Conservation (phyloP, 1,284 basidiomycete genomes). For the Leccinum solheimii region DNA sequence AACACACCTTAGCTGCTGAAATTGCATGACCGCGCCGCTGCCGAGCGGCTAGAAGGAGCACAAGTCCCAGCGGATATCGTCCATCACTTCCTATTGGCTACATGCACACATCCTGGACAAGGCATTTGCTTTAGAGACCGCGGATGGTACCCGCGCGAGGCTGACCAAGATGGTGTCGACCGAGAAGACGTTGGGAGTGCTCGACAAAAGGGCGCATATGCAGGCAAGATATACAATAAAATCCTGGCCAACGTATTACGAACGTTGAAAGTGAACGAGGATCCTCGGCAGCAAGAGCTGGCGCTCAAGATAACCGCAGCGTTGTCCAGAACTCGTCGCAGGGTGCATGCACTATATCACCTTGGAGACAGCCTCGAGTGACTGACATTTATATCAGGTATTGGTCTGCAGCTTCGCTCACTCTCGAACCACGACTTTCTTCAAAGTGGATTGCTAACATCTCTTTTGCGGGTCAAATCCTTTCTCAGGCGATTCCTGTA, state of each 20-base stretch:
- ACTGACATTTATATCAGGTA: conserved; percentile 48
- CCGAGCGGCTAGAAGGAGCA: conserved; percentile 54
- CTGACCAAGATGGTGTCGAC: conserved; percentile 30
- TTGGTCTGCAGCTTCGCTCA: conserved; percentile 73
- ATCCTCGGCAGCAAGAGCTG: conserved; percentile 83
- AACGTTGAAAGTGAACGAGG: conserved; percentile 78
- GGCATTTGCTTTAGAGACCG: conserved; percentile 89
- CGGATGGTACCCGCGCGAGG: conserved; percentile 86
- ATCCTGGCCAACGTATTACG: conserved; percentile 78
- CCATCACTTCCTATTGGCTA: conserved; percentile 85
- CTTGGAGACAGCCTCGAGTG: not conserved
- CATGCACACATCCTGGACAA: conserved; percentile 80
- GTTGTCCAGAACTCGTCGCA: conserved; percentile 86
- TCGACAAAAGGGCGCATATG: conserved; percentile 31
- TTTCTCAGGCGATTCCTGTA: conserved; percentile 74
- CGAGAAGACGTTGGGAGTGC: conserved; percentile 27
- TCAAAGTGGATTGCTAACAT: conserved; percentile 90
- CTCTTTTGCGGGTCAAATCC: conserved; percentile 74
- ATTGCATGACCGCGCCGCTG: conserved; percentile 59
- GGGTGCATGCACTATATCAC: conserved; percentile 48
- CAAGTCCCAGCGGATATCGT: conserved; percentile 75
- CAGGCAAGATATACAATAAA: conserved; percentile 76
- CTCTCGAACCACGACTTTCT: conserved; percentile 80
- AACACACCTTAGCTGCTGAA: conserved; percentile 54
- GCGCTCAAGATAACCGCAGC: conserved; percentile 75